Evolutionary conservation across 768 basidiomycete species (phyloP).

Genomic region (Trametes villosa): DNA sequence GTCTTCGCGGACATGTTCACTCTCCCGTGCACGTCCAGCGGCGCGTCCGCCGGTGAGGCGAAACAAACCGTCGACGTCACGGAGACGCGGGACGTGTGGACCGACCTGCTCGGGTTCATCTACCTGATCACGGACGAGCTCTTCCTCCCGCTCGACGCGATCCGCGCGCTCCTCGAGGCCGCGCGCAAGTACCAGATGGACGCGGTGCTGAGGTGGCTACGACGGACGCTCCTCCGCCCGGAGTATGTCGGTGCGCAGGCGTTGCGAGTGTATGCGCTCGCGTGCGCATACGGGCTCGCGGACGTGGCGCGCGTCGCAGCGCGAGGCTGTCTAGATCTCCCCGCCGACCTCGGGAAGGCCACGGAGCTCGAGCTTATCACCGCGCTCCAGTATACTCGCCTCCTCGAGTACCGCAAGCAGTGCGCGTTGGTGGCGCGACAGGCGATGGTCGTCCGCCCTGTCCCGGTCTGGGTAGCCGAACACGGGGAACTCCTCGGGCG

Average conservation of each 20-base stretch:
- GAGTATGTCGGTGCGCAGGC: background rate
- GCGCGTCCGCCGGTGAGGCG: background rate
- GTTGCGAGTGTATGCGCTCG: conserved; percentile 11
- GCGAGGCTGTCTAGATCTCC: background rate
- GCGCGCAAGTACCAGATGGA: conserved; percentile 26
- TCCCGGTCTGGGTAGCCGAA: background rate
- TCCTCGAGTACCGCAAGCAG: conserved; percentile 31
- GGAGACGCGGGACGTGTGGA: background rate
- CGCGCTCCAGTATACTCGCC: conserved; percentile 12
- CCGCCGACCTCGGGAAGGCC: background rate
- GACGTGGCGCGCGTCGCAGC: conserved; percentile 15
- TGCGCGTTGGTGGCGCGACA: conserved; percentile 31
- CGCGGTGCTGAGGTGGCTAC: background rate
- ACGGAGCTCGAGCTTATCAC: conserved; percentile 7
- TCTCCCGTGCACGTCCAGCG: conserved; percentile 27
- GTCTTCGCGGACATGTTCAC: conserved; percentile 39
- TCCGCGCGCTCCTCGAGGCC: conserved; percentile 22
- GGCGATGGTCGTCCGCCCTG: background rate
- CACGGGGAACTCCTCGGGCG: background rate
- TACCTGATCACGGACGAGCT: conserved; percentile 21
- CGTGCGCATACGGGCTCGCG: conserved; percentile 2
- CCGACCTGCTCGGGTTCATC: conserved; percentile 26
- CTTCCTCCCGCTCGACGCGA: conserved; percentile 11
- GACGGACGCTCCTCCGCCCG: background rate
- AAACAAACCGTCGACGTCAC: background rate